These are phyloP conservation scores for Arthonia radiata DNA, from an alignment of 495 filamentous ascomycete species.

Conservation along the genomic window DNA sequence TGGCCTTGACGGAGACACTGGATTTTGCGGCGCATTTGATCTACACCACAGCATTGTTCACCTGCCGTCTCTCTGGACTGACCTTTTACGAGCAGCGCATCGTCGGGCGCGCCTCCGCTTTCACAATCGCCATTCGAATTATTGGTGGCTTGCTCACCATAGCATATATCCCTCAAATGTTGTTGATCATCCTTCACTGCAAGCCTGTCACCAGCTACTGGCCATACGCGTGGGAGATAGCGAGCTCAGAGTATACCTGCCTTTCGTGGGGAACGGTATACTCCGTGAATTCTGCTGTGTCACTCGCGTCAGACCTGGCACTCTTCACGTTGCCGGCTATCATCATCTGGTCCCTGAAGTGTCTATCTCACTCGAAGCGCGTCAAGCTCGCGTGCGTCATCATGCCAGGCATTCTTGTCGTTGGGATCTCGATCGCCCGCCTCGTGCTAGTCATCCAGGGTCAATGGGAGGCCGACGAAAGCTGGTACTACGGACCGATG, in stretches of 20 bases:
- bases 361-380: slow-evolving; percentile 12
- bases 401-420: slow-evolving; percentile 21
- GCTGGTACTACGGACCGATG: slow-evolving; percentile 22
- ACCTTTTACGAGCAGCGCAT: slow-evolving; percentile 23
- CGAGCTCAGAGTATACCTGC: slow-evolving; percentile 13
- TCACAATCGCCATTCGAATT: slow-evolving; percentile 14
- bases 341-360: slow-evolving; percentile 17
- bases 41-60: slow-evolving; percentile 21
- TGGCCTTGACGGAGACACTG: slow-evolving; percentile 16
- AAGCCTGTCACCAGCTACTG: slow-evolving; percentile 21
- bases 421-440: slow-evolving; percentile 18
- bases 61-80: slow-evolving; percentile 22
- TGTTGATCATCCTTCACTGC: slow-evolving; percentile 22
- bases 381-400: slow-evolving; percentile 17
- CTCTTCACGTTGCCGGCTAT: slow-evolving; percentile 20
- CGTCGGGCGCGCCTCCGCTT: slow-evolving; percentile 11
- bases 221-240: slow-evolving; percentile 19
- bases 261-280: slow-evolving; percentile 21
- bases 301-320: slow-evolving; percentile 18
- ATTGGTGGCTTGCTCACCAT: slow-evolving; percentile 14
- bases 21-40: slow-evolving; percentile 23
- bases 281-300: slow-evolving; percentile 18
- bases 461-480: slow-evolving; percentile 17
- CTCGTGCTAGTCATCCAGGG: slow-evolving; percentile 19
- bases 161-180: slow-evolving; percentile 18